phyloP scores from a whole-genome alignment of 2,329 filamentous ascomycete species.

The Fusarium pilosicola region DNA sequence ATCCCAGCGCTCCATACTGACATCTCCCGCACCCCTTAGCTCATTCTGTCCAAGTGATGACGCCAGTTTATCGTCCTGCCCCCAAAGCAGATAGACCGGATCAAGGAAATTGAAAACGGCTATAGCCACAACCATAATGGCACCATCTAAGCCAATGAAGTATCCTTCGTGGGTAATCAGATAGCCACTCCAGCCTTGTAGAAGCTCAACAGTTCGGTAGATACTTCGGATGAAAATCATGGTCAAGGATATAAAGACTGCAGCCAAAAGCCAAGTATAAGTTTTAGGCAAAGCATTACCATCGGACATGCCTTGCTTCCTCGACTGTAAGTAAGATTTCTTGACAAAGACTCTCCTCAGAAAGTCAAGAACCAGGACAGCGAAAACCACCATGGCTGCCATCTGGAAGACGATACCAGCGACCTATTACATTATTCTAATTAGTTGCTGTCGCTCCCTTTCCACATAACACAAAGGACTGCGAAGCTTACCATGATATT shows the following conservation, averaged over 20 bases:
- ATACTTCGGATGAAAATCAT: neutral
- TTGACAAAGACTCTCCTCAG: neutral
- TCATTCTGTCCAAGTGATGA: neutral
- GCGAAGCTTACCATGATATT: neutral
- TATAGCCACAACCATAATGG: neutral
- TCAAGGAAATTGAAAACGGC: neutral
- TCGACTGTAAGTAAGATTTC: neutral
- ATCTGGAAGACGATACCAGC: neutral
- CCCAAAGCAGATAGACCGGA: neutral
- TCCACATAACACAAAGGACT: fast-evolving
- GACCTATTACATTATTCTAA: fast-evolving
- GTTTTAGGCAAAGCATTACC: neutral
- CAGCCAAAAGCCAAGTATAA: neutral
- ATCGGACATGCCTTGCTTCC: neutral
- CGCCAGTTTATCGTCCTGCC: neutral
- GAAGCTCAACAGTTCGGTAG: neutral
- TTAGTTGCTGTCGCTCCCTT: neutral
- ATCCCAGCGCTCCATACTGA: neutral
- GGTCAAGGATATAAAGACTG: neutral
- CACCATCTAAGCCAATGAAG: neutral
- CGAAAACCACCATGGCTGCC: neutral
- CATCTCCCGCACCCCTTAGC: neutral
- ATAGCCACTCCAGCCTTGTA: neutral
- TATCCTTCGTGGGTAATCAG: neutral
- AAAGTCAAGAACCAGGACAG: neutral